Evolutionary conservation across 1,284 basidiomycete genomes (phyloP).

Genomic region (Pisolithus thermaeus): DNA sequence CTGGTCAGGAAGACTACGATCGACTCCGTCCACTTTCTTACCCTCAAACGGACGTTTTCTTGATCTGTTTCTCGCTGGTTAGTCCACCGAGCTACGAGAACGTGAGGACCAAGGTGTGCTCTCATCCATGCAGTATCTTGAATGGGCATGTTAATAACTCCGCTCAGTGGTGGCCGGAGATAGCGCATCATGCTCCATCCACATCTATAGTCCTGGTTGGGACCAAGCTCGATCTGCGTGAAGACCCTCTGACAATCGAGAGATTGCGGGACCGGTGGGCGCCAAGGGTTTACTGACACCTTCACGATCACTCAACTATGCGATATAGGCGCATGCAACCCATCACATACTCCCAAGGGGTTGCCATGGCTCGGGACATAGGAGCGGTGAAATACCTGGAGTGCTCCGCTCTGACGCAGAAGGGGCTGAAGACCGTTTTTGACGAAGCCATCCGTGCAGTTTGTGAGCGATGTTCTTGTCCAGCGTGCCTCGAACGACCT

Average conservation of each 20-base stretch:
- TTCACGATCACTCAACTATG: slow-evolving; percentile 7
- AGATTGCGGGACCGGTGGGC: slow-evolving; percentile 85
- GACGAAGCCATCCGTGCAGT: slow-evolving; percentile 94
- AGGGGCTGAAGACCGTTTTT: slow-evolving; percentile 94
- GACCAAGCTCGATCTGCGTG: slow-evolving; percentile 96
- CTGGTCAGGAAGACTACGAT: slow-evolving; percentile 98
- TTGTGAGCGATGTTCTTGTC: slow-evolving; percentile 50
- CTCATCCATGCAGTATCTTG: slow-evolving; percentile 4
- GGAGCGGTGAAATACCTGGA: slow-evolving; percentile 95
- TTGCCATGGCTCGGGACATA: slow-evolving; percentile 90
- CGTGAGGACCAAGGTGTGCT: slow-evolving; percentile 87
- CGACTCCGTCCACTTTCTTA: slow-evolving; percentile 96
- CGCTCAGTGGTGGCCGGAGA: slow-evolving; percentile 89
- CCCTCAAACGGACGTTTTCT: slow-evolving; percentile 98
- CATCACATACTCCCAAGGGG: slow-evolving; percentile 88
- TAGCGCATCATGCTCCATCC: slow-evolving; percentile 93
- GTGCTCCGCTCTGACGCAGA: slow-evolving; percentile 97
- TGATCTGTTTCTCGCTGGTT: slow-evolving; percentile 98
- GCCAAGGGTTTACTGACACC: slow-evolving; percentile 4
- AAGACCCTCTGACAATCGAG: slow-evolving; percentile 88
- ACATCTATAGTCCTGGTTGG: slow-evolving; percentile 95
- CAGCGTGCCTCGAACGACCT: slow-evolving; percentile 7
- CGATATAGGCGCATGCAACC: slow-evolving; percentile 81
- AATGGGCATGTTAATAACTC: slow-evolving; percentile 6
- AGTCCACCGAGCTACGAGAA: slow-evolving; percentile 98